Conservation (phyloP, 2,329 filamentous ascomycete species). For the Periconia macrospinosa region DNA sequence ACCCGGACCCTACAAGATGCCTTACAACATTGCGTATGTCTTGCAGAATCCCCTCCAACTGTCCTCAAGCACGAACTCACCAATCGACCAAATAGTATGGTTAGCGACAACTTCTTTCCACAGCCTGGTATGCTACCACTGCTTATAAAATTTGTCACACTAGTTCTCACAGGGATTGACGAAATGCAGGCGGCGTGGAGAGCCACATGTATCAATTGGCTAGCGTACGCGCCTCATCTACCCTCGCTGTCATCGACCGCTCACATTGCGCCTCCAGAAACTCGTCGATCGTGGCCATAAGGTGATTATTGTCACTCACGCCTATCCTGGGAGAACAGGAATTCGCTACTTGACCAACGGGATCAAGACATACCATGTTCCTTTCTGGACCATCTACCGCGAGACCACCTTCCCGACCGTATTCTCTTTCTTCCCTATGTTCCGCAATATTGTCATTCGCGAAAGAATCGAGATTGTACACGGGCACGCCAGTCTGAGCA, state of each 20-base stretch:
- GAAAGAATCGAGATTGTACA: constrained; percentile 97
- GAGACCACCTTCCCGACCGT: constrained; percentile 93
- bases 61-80: constrained; percentile 10
- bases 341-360: constrained; percentile 96
- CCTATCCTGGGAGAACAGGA: constrained; percentile 86
- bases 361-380: constrained; percentile 96
- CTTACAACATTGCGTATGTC: constrained; percentile 70
- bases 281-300: constrained; percentile 97
- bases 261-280: constrained; percentile 59
- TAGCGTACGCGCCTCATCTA: constrained; percentile 53
- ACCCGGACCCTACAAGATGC: constrained; percentile 50
- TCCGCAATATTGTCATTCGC: constrained; percentile 91
- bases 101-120: constrained; percentile 99
- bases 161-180: constrained; percentile 17
- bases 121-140: constrained; percentile 66
- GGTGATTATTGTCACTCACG: constrained; percentile 96
- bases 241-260: background rate
- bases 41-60: background rate
- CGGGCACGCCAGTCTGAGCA: constrained; percentile 93
- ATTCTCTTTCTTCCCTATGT: constrained; percentile 98
- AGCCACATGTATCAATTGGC: constrained; percentile 98
- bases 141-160: background rate
- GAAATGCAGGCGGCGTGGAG: constrained; percentile 73
- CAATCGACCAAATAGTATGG: constrained; percentile 63
- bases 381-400: constrained; percentile 94